Evolutionary conservation across 1,284 basidiomycete genomes (phyloP), one percentile per base, ranked within the genome.

Genomic region (Cutaneotrichosporon sp.): DNA sequence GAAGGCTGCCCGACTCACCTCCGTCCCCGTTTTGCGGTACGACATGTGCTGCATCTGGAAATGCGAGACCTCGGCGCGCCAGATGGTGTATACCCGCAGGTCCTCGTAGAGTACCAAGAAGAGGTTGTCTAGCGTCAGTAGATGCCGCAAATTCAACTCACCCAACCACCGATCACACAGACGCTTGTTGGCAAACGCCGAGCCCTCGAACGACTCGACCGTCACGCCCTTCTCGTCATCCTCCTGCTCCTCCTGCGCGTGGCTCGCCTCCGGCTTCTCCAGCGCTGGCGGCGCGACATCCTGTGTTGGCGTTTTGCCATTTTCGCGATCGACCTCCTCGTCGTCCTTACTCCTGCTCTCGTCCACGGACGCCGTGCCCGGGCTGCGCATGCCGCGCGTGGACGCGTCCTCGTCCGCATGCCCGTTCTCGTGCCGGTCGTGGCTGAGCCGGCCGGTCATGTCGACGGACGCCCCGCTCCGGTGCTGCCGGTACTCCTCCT

Each of bases 71-170:
- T 98, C 96, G 4, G 96, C 94, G 19, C 94, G 84, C 84, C 96
- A 99, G 68, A 98, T 98, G 0, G 96, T 98, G 86, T 94, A 98
- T 11, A 98, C 89, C n/a, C 96, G 85, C 45, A 98, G 78, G 70
- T 98, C 94, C 86, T 97, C 93, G 72, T 97, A 97, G 4, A 97
- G 78, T 2, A 97, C 92, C 90, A 98, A 93, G 77, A 98, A 98
- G 51, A 98, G 75, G 65, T 98, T 98, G 72, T 97, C 69, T 61
- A 41, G 3, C 4, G 25, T 41, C 25, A 41, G 37, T 19, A 14
- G 5, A n/a, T n/a, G n/a, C n/a, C n/a, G n/a, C n/a, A n/a, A 12
- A 17, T 6, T 6, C 3, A 14, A 60, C 61, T 48, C 51, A 62
- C 63, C 94, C 48, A 99, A 79, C 94, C 94, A 98, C 45, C 96